Percentiles rank a stretch among this genome's conserved stretches.
phyloP scores from a whole-genome alignment of 2,329 filamentous ascomycete genomes.

The Colletotrichum sp. region DNA sequence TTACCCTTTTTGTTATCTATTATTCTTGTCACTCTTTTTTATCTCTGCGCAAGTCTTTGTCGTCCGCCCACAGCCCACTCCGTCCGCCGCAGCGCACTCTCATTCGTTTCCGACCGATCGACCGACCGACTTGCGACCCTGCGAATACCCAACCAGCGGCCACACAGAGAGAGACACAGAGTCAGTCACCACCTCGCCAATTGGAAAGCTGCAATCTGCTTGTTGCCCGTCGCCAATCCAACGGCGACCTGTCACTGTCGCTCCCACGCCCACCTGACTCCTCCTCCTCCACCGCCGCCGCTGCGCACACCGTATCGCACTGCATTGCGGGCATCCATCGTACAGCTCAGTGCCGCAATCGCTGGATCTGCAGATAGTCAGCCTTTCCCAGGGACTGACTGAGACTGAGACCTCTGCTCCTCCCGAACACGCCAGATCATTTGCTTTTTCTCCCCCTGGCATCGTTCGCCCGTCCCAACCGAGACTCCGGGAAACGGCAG shows the following conservation, averaged over 20 bases:
- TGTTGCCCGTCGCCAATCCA: background rate
- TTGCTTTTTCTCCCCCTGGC: conserved; percentile 19
- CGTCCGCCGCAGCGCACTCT: background rate
- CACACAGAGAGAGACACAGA: background rate
- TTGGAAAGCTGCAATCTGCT: background rate
- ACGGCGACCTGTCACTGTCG: background rate
- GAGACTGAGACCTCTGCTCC: conserved; percentile 8
- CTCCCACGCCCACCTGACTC: background rate
- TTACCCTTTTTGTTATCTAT: background rate
- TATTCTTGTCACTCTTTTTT: background rate
- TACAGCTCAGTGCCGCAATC: background rate
- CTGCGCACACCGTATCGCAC: background rate
- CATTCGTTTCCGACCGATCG: conserved; percentile 2
- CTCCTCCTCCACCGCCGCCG: background rate
- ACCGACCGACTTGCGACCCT: conserved; percentile 21
- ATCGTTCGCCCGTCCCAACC: conserved; percentile 1
- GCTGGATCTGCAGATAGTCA: background rate
- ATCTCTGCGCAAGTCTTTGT: conserved; percentile 4
- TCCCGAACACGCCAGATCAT: conserved; percentile 15
- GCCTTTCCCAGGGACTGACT: background rate
- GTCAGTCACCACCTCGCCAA: background rate
- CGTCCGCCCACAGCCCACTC: background rate
- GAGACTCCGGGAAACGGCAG: conserved; percentile 19
- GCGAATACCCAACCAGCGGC: conserved; percentile 3
- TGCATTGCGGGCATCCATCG: background rate